Conservation (phyloP, 2,329 filamentous ascomycete genomes). For the Diaporthe ilicicola region DNA sequence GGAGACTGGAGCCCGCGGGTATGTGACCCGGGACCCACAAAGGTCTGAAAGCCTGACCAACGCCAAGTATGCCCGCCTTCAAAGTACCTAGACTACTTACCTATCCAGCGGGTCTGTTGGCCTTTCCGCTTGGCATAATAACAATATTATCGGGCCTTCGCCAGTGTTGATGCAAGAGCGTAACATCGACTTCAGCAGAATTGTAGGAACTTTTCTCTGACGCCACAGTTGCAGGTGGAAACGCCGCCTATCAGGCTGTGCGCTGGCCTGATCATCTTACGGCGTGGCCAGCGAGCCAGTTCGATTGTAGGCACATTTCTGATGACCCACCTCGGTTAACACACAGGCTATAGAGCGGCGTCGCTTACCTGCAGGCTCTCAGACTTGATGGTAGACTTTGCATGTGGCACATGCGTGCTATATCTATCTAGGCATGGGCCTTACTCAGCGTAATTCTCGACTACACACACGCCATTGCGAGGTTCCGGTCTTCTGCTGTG, state of each 20-base stretch:
- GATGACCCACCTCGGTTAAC: not conserved
- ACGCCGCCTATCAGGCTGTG: not conserved
- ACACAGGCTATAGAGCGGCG: not conserved
- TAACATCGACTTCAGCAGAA: not conserved
- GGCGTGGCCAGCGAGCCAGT: not conserved
- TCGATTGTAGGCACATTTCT: not conserved
- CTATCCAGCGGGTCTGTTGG: not conserved
- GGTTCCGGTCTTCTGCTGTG: too few relatives aligned
- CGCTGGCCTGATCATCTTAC: not conserved
- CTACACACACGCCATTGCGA: not conserved
- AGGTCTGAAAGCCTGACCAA: too few relatives aligned
- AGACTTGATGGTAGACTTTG: not conserved
- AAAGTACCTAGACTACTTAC: too few relatives aligned
- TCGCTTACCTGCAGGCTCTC: not conserved
- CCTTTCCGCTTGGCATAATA: not conserved
- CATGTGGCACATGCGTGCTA: not conserved
- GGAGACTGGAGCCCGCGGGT: not conserved
- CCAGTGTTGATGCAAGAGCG: not conserved
- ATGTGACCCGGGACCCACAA: not conserved
- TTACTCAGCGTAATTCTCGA: not conserved
- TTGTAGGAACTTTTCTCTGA: not conserved
- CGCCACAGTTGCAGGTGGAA: not conserved
- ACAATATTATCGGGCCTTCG: not conserved
- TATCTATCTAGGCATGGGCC: not conserved
- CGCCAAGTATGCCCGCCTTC: not conserved